These are phyloP conservation scores for Talaromyces islandicus DNA, from an alignment of 2,329 filamentous ascomycete genomes.

Conservation along the genomic window DNA sequence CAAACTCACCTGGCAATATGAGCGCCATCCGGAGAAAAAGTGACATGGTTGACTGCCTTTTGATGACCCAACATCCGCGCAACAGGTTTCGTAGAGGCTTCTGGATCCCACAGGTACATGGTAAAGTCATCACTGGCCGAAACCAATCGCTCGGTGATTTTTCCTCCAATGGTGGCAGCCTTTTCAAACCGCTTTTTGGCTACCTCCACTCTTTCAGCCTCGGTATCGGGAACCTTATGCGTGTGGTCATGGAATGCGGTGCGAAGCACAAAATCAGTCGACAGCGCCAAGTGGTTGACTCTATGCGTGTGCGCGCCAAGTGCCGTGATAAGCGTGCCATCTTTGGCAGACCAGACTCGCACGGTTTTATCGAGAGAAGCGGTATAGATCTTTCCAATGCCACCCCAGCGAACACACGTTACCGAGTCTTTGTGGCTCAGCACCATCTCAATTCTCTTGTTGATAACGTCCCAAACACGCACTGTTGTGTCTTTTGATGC, in stretches of 20 bases:
- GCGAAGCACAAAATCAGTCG: conserved; percentile 81
- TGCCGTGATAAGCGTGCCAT: conserved; percentile 74
- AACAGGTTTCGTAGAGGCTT: conserved; percentile 71
- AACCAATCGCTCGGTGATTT: conserved; percentile 75
- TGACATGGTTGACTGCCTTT: conserved; percentile 94
- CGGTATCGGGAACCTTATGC: conserved; percentile 60
- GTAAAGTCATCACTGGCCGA: conserved; percentile 94
- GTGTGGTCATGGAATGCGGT: conserved; percentile 84
- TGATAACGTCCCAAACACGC: conserved; percentile 77
- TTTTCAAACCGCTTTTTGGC: conserved; percentile 80
- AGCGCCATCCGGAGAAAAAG: conserved; percentile 83
- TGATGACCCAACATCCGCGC: conserved; percentile 89
- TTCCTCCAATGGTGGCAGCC: conserved; percentile 69
- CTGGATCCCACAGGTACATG: conserved; percentile 91
- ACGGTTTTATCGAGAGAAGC: conserved; percentile 87
- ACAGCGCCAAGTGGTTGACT: conserved; percentile 91
- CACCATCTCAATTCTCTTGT: conserved; percentile 71
- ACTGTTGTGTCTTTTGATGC: conserved; percentile 87
- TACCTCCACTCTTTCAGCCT: conserved; percentile 65
- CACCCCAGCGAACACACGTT: conserved; percentile 90
- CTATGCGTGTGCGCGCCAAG: conserved; percentile 82
- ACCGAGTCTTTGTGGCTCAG: conserved; percentile 83
- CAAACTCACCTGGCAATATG: conserved; percentile 57
- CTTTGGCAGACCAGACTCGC: conserved; percentile 78
- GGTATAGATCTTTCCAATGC: conserved; percentile 77